Evolutionary conservation across 2,329 filamentous ascomycete species (phyloP).

Genomic region (Penicillium sp.): DNA sequence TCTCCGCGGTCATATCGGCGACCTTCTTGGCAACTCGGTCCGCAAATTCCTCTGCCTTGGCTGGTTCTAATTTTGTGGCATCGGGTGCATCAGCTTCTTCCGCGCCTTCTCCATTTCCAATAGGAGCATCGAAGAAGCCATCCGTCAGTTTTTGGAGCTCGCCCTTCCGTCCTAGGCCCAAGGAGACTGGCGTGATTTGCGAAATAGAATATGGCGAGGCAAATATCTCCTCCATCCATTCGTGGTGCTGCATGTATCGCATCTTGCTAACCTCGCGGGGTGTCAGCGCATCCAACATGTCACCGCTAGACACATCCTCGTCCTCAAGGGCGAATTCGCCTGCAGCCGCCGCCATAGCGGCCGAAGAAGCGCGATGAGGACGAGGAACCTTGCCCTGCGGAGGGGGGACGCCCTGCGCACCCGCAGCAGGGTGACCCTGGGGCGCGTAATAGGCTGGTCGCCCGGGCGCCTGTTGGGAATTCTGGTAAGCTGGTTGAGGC

Average conservation of each 20-base stretch:
- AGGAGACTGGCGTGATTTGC: slow-evolving; percentile 84
- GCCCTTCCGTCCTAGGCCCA: slow-evolving; percentile 83
- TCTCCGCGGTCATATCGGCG: slow-evolving; percentile 74
- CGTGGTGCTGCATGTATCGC: slow-evolving; percentile 91
- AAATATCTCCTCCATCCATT: slow-evolving; percentile 98
- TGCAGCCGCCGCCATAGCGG: slow-evolving; percentile 39
- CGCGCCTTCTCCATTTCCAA: slow-evolving; percentile 37
- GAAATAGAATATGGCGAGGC: slow-evolving; percentile 84
- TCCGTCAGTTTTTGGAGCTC: slow-evolving; percentile 80
- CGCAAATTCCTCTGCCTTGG: slow-evolving; percentile 82
- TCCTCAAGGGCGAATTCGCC: slow-evolving; percentile 70
- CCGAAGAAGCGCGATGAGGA: slow-evolving; percentile 48
- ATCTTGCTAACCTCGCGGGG: slow-evolving; percentile 86
- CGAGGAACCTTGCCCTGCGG: slow-evolving; percentile 43
- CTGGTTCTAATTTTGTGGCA: slow-evolving; percentile 69
- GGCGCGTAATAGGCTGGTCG: slow-evolving; percentile 43
- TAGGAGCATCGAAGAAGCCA: slow-evolving; percentile 75
- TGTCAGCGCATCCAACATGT: slow-evolving; percentile 87
- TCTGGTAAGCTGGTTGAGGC: slow-evolving; percentile 49
- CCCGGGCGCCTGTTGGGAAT: slow-evolving; percentile 39
- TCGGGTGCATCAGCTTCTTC: slow-evolving; percentile 33
- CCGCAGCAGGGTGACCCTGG: slow-evolving; percentile 32
- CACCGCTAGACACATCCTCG: slow-evolving; percentile 83
- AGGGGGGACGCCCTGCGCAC: slow-evolving; percentile 26
- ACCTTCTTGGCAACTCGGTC: slow-evolving; percentile 75